Evolutionary conservation across 345 rosid species (phyloP), one percentile per base, ranked within the genome.

Genomic region (Lagerstroemia speciosa): DNA sequence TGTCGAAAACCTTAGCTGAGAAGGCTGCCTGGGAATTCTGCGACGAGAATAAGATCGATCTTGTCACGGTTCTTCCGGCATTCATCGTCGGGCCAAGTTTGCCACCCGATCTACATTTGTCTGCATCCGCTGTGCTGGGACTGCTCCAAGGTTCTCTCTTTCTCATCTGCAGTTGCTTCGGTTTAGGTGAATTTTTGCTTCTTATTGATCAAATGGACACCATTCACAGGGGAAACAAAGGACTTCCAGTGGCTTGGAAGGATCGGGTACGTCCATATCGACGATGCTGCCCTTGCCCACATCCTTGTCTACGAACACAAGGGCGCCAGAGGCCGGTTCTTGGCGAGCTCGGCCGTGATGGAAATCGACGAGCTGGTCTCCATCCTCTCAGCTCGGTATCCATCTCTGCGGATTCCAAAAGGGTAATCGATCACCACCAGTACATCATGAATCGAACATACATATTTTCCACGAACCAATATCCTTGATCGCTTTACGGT

Each of bases 241-340:
- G 84, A 79, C 71, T 90, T 87, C 55, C 80, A 83, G 24, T 81
- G 88, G 92, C 89, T 86, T 77, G 96, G 96, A 76, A 85, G 96
- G 79, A 87, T 88, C 92, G 97, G 97, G 10, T 93, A 90, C 66
- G 86, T 90, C 70, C 93, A 93, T 75, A 90, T 93, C n/a, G 97
- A 93, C 66, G 96, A 93, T 36, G 93, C 83, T 38, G 98, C 98
- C 8, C 72, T 77, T 61, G 80, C 88, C 69, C 97, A 88, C 78
- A 85, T 93, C 73, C 84, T 88, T 17, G 85, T 87, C 45, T 88
- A 82, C 3, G 91, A 92, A 77, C 69, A 82, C 1, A 41, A 77
- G 78, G 73, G 30, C 61, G 86, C 91, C 9, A 61, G 17, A 0
- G 93, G 96, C 43, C 75, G 98, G 76, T 88, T 88, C 74, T 73